Percentiles rank a stretch among this genome's conserved stretches.
Conservation (phyloP, 1,139 yeast species). For the Komagataea norvegica region DNA sequence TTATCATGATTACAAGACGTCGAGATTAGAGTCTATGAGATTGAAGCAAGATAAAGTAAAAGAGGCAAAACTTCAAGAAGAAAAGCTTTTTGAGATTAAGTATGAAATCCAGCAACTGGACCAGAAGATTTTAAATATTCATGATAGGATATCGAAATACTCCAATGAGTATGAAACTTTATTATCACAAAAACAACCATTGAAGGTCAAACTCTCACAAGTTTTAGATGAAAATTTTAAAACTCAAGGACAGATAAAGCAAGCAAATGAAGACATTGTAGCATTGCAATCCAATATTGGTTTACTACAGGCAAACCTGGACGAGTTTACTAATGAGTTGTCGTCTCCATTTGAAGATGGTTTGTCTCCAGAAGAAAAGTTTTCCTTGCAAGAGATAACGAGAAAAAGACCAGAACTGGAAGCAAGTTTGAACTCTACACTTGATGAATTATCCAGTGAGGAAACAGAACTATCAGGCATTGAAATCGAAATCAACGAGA, state of each 20-base stretch:
- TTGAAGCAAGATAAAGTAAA: constrained; percentile 47
- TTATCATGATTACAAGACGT: constrained; percentile 61
- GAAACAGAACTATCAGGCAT: constrained; percentile 49
- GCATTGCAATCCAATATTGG: constrained; percentile 25
- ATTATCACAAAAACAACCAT: constrained; percentile 40
- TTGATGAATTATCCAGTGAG: constrained; percentile 41
- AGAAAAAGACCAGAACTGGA: constrained; percentile 39
- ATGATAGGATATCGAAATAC: constrained; percentile 44
- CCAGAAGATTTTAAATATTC: constrained; percentile 39
- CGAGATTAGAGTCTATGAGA: constrained; percentile 68
- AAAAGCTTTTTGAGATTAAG: constrained; percentile 35
- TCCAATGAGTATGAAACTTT: constrained; percentile 40
- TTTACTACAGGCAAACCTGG: constrained; percentile 29
- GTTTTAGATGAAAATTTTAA: constrained; percentile 39
- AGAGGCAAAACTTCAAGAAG: constrained; percentile 40
- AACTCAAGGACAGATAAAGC: constrained; percentile 38
- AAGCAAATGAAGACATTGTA: constrained; percentile 30
- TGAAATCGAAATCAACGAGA: constrained; percentile 57
- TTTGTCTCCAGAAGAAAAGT: constrained; percentile 44
- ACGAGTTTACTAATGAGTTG: constrained; percentile 48
- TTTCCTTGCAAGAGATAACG: constrained; percentile 38
- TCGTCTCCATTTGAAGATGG: constrained; percentile 49
- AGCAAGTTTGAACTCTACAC: constrained; percentile 38
- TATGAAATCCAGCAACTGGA: constrained; percentile 38
- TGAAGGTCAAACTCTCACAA: constrained; percentile 39